Percentiles rank a stretch among this genome's conserved stretches.
phyloP scores from a whole-genome alignment of 2,329 filamentous ascomycete species.

The Trichoderma sp. region DNA sequence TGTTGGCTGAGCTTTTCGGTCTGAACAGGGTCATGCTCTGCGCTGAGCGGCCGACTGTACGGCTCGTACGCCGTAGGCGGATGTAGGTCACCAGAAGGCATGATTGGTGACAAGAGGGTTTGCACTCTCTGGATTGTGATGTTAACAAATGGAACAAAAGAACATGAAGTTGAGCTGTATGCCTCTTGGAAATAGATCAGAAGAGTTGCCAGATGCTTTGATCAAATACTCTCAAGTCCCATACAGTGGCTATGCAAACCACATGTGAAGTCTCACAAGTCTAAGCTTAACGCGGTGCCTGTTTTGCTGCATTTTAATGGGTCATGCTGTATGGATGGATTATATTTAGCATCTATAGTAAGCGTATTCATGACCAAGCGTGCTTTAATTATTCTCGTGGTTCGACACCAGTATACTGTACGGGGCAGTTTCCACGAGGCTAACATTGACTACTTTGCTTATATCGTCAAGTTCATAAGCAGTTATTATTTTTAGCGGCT shows the following conservation, averaged over 20 bases:
- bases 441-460: neutral
- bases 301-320: neutral
- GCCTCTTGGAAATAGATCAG: neutral
- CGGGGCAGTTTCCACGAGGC: neutral
- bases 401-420: neutral
- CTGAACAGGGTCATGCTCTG: neutral
- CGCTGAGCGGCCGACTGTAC: neutral
- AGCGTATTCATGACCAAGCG: neutral
- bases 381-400: neutral
- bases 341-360: neutral
- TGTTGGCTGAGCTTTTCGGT: neutral
- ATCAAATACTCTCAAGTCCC: neutral
- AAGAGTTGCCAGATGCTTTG: neutral
- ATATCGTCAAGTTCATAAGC: neutral
- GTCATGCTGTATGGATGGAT: neutral
- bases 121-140: neutral
- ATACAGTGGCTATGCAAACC: neutral
- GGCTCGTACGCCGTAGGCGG: neutral
- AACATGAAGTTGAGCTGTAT: no score
- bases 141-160: neutral
- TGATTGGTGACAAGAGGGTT: neutral
- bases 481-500: neutral
- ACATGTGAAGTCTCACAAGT: neutral
- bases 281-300: neutral
- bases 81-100: neutral